These are phyloP conservation scores for Carex pumila DNA, from an alignment of 176 grass and related monocot genomes.

Conservation along the genomic window DNA sequence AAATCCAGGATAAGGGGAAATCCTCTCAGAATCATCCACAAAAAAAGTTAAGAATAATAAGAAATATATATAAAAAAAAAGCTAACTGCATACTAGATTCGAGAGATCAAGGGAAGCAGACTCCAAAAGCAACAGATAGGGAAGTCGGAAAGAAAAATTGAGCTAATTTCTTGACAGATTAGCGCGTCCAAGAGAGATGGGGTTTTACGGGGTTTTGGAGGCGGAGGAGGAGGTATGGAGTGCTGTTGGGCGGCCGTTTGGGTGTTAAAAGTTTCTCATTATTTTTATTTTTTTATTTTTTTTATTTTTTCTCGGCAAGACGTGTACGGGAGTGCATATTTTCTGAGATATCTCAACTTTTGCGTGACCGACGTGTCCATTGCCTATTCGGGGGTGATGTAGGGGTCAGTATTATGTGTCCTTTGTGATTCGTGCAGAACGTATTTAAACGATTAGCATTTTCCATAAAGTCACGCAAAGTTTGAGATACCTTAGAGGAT, in stretches of 20 bases:
- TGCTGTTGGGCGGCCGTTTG: neutral
- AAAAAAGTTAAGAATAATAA: neutral
- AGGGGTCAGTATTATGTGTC: too few species aligned
- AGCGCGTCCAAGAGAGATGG: neutral
- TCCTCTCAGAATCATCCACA: neutral
- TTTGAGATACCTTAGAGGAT: too few species aligned
- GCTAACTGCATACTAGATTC: neutral
- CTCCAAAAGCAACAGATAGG: neutral
- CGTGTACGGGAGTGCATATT: too few species aligned
- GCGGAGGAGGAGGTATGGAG: neutral
- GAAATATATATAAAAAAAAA: neutral
- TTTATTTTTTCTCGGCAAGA: neutral
- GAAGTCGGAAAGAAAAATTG: neutral
- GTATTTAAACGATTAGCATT: too few species aligned
- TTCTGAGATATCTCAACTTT: too few species aligned
- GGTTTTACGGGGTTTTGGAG: slow-evolving; percentile 1
- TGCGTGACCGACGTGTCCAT: too few species aligned
- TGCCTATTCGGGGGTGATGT: too few species aligned
- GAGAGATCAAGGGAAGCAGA: neutral
- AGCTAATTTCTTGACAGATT: neutral
- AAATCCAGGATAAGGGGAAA: neutral
- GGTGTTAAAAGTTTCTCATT: neutral
- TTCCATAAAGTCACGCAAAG: too few species aligned
- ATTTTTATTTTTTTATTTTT: too few species aligned
- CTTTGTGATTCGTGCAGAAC: too few species aligned